Conservation (phyloP, 2,329 filamentous ascomycete species). For the Exophiala mesophila region DNA sequence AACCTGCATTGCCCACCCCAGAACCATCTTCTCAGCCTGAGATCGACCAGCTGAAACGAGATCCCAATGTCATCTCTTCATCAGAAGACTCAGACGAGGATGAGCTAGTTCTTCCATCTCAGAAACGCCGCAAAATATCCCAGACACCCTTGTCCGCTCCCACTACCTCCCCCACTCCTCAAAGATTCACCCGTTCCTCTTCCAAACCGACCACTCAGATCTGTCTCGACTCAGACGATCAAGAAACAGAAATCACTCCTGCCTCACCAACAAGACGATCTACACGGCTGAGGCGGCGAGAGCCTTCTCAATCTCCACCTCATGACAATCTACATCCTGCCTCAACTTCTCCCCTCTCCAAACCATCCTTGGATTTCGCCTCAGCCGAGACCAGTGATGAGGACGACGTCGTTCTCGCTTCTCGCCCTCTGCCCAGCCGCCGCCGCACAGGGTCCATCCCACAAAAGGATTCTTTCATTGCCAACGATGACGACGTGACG, state of each 20-base stretch:
- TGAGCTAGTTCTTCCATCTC: conserved; percentile 17
- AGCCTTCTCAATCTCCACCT: conserved; percentile 2
- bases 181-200: not conserved
- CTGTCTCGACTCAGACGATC: not conserved
- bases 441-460: conserved; percentile 18
- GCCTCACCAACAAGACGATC: conserved; percentile 8
- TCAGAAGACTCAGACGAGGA: conserved; percentile 20
- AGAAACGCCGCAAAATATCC: conserved; percentile 18
- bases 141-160: not conserved
- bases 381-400: conserved; percentile 31
- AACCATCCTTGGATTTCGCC: conserved; percentile 15
- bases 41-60: not conserved
- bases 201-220: not conserved
- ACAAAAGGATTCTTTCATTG: conserved; percentile 25
- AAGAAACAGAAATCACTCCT: not conserved
- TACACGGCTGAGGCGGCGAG: conserved; percentile 1
- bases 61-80: not conserved
- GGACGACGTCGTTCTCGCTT: conserved; percentile 25
- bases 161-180: not conserved
- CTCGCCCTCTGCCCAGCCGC: conserved; percentile 13
- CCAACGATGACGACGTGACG: conserved; percentile 25
- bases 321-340: not conserved
- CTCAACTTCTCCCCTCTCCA: not conserved
- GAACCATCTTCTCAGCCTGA: conserved; percentile 22
- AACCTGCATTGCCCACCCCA: conserved; percentile 15